These are phyloP conservation scores for Fennellomyces sp. DNA, from an alignment of 371 early-diverging fungal genomes.

Conservation along the genomic window DNA sequence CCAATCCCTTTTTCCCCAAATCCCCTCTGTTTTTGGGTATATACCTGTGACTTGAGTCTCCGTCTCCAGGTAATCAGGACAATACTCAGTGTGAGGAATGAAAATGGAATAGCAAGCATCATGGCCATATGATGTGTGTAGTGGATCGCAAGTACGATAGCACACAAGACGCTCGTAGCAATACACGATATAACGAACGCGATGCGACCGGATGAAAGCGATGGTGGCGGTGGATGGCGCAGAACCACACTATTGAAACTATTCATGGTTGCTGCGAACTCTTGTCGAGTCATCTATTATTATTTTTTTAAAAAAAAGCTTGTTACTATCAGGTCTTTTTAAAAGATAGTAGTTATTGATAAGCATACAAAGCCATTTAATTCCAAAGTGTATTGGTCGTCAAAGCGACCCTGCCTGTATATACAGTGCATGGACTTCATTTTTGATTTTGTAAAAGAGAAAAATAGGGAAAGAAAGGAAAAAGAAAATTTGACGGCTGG, in stretches of 20 bases:
- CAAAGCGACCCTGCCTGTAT: constrained; percentile 31
- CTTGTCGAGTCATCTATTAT: constrained; percentile 38
- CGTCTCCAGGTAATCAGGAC: constrained; percentile 28
- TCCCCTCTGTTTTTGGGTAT: background rate
- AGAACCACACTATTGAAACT: constrained; percentile 36
- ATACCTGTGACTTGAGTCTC: constrained; percentile 29
- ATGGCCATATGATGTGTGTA: constrained; percentile 32
- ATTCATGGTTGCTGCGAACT: constrained; percentile 41
- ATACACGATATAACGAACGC: constrained; percentile 15
- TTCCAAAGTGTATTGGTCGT: constrained; percentile 40
- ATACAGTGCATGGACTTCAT: constrained; percentile 44
- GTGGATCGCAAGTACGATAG: constrained; percentile 26
- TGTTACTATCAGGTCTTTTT: background rate
- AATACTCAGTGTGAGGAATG: constrained; percentile 22
- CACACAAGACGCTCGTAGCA: constrained; percentile 13
- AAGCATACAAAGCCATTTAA: constrained; percentile 30
- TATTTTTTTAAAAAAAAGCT: background rate
- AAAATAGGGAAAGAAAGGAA: constrained; percentile 1
- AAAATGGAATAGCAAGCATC: constrained; percentile 25
- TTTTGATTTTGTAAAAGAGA: background rate
- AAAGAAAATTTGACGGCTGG: constrained; percentile 6
- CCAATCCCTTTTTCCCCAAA: background rate
- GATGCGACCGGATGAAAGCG: constrained; percentile 19
- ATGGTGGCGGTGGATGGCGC: constrained; percentile 31
- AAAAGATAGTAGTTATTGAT: no score